phyloP scores from a whole-genome alignment of 2,329 filamentous ascomycete species.

The Raffaelea arxii region DNA sequence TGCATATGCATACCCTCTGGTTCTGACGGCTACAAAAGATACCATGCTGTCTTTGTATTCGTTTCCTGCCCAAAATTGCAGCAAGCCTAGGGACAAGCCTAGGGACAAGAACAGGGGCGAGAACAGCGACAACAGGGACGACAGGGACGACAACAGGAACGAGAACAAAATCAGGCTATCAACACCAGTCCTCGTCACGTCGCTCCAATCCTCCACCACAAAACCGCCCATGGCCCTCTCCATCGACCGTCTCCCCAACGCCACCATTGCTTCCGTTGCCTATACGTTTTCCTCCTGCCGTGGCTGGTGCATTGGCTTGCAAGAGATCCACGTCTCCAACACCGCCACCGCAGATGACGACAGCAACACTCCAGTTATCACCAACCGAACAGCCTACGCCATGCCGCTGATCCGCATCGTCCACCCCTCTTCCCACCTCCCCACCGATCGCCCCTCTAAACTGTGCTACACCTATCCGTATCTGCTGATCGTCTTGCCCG shows the following conservation, averaged over 20 bases:
- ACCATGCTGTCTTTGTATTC: slow-evolving; percentile 70
- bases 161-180: slow-evolving; percentile 8
- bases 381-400: not conserved
- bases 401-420: no score
- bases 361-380: not conserved
- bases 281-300: slow-evolving; percentile 71
- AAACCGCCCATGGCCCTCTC: slow-evolving; percentile 74
- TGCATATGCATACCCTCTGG: slow-evolving; percentile 63
- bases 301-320: slow-evolving; percentile 86
- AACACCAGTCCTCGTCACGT: slow-evolving; percentile 57
- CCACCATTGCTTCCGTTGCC: slow-evolving; percentile 72
- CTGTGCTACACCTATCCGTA: slow-evolving; percentile 74
- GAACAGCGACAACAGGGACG: not conserved
- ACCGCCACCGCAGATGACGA: not conserved
- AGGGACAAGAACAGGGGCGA: no score
- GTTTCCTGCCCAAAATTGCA: no score
- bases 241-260: slow-evolving; percentile 54
- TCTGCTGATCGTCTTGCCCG: slow-evolving; percentile 69
- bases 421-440: not conserved
- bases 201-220: slow-evolving; percentile 70
- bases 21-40: slow-evolving; percentile 67
- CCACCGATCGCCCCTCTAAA: slow-evolving; percentile 38
- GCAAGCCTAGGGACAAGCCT: no score
- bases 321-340: slow-evolving; percentile 55
- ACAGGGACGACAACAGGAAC: not conserved